These are phyloP conservation scores for Oryza brachyantha DNA, from an alignment of 176 grass and related monocot species.

Conservation along the genomic window DNA sequence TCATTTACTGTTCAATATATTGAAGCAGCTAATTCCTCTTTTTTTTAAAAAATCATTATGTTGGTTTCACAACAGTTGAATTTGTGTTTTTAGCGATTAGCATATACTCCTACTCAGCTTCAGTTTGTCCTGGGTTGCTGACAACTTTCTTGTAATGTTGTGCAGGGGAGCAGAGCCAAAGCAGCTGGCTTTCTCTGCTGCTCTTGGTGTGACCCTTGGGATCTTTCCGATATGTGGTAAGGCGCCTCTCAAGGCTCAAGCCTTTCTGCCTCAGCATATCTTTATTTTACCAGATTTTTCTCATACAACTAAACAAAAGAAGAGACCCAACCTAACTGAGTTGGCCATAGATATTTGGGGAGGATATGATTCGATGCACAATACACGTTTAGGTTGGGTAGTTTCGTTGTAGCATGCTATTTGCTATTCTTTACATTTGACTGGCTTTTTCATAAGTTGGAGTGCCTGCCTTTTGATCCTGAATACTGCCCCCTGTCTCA, in stretches of 20 bases:
- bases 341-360: background rate
- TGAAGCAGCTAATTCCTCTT: background rate
- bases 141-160: constrained; percentile 14
- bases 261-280: background rate
- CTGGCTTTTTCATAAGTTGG: background rate
- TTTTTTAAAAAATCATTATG: too few relatives aligned
- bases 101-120: too few relatives aligned
- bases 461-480: background rate
- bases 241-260: constrained; percentile 13
- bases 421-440: background rate
- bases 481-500: background rate
- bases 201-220: constrained; percentile 78
- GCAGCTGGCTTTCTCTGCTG: constrained; percentile 80
- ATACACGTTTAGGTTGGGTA: background rate
- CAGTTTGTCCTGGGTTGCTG: background rate
- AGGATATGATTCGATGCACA: background rate
- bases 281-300: constrained; percentile 9
- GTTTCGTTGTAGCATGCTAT: background rate
- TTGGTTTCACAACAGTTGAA: background rate
- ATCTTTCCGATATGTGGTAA: constrained; percentile 90
- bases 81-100: background rate
- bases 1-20: background rate
- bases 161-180: constrained; percentile 87
- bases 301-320: background rate
- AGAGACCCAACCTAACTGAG: background rate